Conservation (phyloP, 371 early-diverging fungal genomes). For the Apophysomyces variabilis region DNA sequence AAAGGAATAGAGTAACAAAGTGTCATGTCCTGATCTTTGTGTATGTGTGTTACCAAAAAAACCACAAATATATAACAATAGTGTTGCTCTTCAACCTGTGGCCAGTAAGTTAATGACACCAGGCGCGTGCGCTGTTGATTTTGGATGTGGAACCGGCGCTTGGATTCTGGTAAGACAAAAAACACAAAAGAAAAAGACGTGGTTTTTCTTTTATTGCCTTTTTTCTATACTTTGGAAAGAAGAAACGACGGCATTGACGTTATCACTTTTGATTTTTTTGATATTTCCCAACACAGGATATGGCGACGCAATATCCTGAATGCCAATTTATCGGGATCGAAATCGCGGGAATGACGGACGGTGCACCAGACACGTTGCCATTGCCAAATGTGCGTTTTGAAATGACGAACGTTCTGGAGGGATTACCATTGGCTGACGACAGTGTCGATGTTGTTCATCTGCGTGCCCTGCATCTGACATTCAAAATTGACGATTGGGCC, state of each 20-base stretch:
- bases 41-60: neutral
- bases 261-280: neutral
- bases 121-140: conserved; percentile 23
- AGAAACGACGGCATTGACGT: neutral
- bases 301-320: conserved; percentile 43
- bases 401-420: neutral
- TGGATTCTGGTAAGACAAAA: conserved; percentile 27
- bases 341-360: conserved; percentile 14
- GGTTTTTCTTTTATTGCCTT: no score
- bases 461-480: conserved; percentile 27
- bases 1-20: no score
- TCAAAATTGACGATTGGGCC: conserved; percentile 22
- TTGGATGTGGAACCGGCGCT: conserved; percentile 28
- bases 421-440: conserved; percentile 18
- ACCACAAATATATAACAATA: neutral
- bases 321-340: conserved; percentile 38
- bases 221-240: no score
- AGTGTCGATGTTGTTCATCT: conserved; percentile 38
- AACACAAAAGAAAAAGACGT: neutral
- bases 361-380: conserved; percentile 21
- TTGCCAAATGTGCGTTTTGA: conserved; percentile 36
- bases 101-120: conserved; percentile 15
- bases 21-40: neutral
- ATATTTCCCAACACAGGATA: conserved; percentile 29
- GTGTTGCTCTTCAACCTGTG: conserved; percentile 16